Evolutionary conservation across 1,139 yeast genomes (phyloP), one percentile per base, ranked within the genome.

Genomic region (Magnusiomyces fungicola): DNA sequence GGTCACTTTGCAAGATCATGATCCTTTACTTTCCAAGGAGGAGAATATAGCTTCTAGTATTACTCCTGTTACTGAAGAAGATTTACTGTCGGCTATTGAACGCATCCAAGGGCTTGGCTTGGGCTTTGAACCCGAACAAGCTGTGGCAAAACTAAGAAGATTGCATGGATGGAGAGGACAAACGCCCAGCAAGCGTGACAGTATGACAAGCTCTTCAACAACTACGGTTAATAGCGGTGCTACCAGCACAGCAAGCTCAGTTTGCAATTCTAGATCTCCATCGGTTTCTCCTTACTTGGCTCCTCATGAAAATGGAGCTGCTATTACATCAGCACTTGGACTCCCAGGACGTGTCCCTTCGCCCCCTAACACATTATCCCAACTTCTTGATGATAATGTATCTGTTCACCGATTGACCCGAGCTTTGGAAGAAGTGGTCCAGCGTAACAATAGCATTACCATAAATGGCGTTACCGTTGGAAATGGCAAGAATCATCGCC

Each of bases 1-100:
- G 92, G 70, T 71, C 29, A 71, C 73, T 3, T 56, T 59, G 37
- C 44, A 56, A 24, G 69, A 81, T 23, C 57, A 61, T 18, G 74
- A 71, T 54, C 52, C 51, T 23, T 59, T 70, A 45, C 59, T 70
- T 14, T 55, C 68, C 3, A 49, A 50, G 18, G 72, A 68, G 38
- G 74, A 70, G 51, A 70, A 70, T 55, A 64, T 66, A 12, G 66
- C 66, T 5, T 62, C 55, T 23, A 56, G 53, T 21, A 61, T 64
- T 16, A 59, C 62, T n/a, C 59, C 64, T 2, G 62, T 69, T 44
- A 68, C 73, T 10, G 71, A 68, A 49, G 71, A 65, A 40, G 73
- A 70, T 46, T 55, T 70, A 24, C 57, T 55, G 18, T 54, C 59
- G 16, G 74, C 74, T n/a, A 62, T 69, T 54, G 70, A 67, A 50